Evolutionary conservation across 139 green algal genomes (phyloP).

Genomic region (Mesostigma viride): DNA sequence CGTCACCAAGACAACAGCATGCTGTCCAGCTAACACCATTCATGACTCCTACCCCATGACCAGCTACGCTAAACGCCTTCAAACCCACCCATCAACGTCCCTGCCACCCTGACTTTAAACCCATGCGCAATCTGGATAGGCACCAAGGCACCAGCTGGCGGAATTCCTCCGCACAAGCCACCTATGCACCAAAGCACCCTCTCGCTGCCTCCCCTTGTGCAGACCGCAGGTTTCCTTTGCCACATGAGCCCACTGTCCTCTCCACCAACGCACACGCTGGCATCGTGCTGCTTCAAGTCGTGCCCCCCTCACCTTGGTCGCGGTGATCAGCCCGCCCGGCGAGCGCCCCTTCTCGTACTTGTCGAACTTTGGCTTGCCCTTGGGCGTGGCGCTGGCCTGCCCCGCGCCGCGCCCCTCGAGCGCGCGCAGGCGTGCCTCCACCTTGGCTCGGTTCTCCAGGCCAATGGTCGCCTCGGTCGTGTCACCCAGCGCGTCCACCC

Average conservation of each 20-base stretch:
- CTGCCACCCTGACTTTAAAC: too few species aligned
- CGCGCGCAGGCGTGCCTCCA: conserved; percentile 83
- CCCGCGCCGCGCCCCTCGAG: conserved; percentile 64
- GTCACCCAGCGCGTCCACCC: conserved; percentile 87
- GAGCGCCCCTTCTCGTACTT: conserved; percentile 25
- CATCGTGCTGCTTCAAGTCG: too few species aligned
- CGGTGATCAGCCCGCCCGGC: conserved; percentile 31
- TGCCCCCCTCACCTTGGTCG: conserved; percentile 36
- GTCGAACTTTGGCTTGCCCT: conserved; percentile 30
- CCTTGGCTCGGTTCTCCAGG: conserved; percentile 71
- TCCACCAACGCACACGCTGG: too few species aligned
- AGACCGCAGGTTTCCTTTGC: not conserved
- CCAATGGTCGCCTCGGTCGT: conserved; percentile 68
- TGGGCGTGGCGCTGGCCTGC: conserved; percentile 31
- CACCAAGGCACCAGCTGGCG: not conserved
- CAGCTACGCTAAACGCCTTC: too few species aligned
- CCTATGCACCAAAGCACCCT: not conserved
- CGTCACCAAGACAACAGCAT: too few species aligned
- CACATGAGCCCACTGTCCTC: too few species aligned
- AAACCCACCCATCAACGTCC: too few species aligned
- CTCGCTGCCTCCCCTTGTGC: not conserved
- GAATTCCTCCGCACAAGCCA: not conserved
- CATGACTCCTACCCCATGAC: too few species aligned
- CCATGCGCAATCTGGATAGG: not conserved
- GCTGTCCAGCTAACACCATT: too few species aligned